Conservation (phyloP, 495 filamentous ascomycete species). For the Evernia prunastri region DNA sequence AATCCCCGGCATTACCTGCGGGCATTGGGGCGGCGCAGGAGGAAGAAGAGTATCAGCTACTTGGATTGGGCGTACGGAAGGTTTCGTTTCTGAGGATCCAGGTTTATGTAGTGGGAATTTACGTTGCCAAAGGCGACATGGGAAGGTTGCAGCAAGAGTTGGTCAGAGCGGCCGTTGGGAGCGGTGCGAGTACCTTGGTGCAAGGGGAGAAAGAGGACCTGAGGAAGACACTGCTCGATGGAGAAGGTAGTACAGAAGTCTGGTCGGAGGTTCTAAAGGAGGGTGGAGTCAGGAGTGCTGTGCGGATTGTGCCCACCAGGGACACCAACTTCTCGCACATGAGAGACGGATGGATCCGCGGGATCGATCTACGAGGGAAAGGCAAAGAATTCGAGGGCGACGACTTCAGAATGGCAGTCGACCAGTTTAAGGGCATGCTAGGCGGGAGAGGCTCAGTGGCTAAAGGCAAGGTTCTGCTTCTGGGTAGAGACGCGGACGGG, state of each 20-base stretch:
- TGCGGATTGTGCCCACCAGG: slow-evolving; percentile 74
- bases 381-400: slow-evolving; percentile 55
- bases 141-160: slow-evolving; percentile 49
- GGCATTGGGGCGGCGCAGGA: slow-evolving; percentile 38
- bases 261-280: slow-evolving; percentile 67
- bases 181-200: slow-evolving; percentile 71
- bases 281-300: slow-evolving; percentile 54
- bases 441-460: slow-evolving; percentile 61
- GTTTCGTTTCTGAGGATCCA: slow-evolving; percentile 87
- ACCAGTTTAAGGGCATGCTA: slow-evolving; percentile 70
- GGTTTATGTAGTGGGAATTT: slow-evolving; percentile 91
- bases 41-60: slow-evolving; percentile 70
- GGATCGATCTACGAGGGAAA: slow-evolving; percentile 57
- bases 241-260: slow-evolving; percentile 54
- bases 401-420: slow-evolving; percentile 61
- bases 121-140: slow-evolving; percentile 75
- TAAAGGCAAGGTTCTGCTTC: slow-evolving; percentile 65
- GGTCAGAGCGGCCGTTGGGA: slow-evolving; percentile 44
- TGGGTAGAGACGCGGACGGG: slow-evolving; percentile 63
- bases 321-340: slow-evolving; percentile 91
- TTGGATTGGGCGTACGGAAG: slow-evolving; percentile 80
- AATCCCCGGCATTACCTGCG: slow-evolving; percentile 28
- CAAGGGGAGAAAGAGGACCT: slow-evolving; percentile 66
- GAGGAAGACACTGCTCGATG: slow-evolving; percentile 60
- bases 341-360: slow-evolving; percentile 82